Evolutionary conservation across 2,329 filamentous ascomycete species (phyloP).

Genomic region (Colletotrichum phormii): DNA sequence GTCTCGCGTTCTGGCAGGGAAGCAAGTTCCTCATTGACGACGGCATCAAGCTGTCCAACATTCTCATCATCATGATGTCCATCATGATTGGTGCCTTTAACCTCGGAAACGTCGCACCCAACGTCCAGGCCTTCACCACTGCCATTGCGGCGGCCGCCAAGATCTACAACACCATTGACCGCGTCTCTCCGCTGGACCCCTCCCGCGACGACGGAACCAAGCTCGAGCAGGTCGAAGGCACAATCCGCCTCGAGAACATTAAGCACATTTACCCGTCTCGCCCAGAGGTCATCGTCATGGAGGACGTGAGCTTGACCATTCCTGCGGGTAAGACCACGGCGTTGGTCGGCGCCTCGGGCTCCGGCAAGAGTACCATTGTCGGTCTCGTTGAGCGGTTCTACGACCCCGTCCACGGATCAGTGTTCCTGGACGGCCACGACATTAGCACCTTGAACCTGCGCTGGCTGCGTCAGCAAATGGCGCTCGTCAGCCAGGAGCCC

Average conservation of each 20-base stretch:
- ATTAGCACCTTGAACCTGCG: conserved; percentile 84
- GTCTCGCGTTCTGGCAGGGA: conserved; percentile 89
- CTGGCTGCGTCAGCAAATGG: conserved; percentile 93
- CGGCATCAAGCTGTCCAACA: conserved; percentile 73
- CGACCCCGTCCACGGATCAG: conserved; percentile 82
- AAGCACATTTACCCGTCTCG: conserved; percentile 96
- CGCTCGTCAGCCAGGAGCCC: conserved; percentile 93
- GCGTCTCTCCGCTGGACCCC: conserved; percentile 85
- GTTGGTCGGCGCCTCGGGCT: conserved; percentile 92
- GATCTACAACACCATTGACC: conserved; percentile 94
- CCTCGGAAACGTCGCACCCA: conserved; percentile 87
- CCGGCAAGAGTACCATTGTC: conserved; percentile 94
- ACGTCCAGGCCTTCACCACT: conserved; percentile 87
- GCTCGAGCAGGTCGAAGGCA: conserved; percentile 79
- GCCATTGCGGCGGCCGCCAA: conserved; percentile 87
- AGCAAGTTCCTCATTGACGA: conserved; percentile 77
- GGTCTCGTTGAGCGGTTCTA: conserved; percentile 96
- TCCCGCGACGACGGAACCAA: conserved; percentile 77
- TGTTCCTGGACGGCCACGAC: conserved; percentile 86
- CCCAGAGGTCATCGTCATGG: conserved; percentile 89
- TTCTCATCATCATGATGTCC: conserved; percentile 89
- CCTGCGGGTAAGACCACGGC: conserved; percentile 94
- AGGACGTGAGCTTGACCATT: conserved; percentile 81
- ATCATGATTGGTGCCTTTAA: conserved; percentile 95
- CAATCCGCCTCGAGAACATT: conserved; percentile 83